Evolutionary conservation across 2,329 filamentous ascomycete species (phyloP), one percentile per base, ranked within the genome.

Genomic region (Blumeriella jaapii): DNA sequence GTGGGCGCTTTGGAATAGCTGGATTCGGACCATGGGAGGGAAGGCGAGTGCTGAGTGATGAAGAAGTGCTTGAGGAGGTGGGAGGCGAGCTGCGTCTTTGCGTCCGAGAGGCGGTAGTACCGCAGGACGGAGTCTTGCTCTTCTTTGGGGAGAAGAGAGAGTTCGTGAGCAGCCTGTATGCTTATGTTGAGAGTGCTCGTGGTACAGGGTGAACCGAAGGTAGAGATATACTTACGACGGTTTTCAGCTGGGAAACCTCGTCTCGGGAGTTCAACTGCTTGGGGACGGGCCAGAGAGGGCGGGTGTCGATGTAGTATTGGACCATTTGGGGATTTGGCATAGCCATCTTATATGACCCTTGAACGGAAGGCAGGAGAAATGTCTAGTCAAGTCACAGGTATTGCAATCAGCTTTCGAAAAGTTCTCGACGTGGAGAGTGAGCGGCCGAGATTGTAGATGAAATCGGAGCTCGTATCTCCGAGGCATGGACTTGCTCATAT

Each of bases 21-120:
- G 31, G 78, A 72, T 4, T 66, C 56, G 25, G 61, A 56, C 80
- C 80, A 87, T 9, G 74, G 62, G 13, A 79, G 62, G 33, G 58
- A 59, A 41, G 69, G 22, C 4, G 22, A 64, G 36, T 68, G 65
- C 46, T 69, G 68, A 37, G 71, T 65, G 44, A 86, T 70, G 51
- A 71, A 75, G 47, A 76, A 68, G 35, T 79, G 77, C 61, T 89
- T 89, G 40, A 87, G 64, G 34, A 89, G 68, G 28, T 76, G 70
- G 14, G 81, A 86, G 16, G 61, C 78, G 28, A 89, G 66, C 31
- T 71, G 70, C 68, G 86, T 79, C 55, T 80, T 81, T 35, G 82
- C 82, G 59, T 87, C 82, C 52, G 70, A 64, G 47, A 78, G 61
- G 56, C 77, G 73, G 60, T 74, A 71, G 60, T 73, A 83, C 37